Percentiles rank a stretch among this genome's conserved stretches.
Conservation (phyloP, 2,329 filamentous ascomycete species). For the Neurospora crassa region DNA sequence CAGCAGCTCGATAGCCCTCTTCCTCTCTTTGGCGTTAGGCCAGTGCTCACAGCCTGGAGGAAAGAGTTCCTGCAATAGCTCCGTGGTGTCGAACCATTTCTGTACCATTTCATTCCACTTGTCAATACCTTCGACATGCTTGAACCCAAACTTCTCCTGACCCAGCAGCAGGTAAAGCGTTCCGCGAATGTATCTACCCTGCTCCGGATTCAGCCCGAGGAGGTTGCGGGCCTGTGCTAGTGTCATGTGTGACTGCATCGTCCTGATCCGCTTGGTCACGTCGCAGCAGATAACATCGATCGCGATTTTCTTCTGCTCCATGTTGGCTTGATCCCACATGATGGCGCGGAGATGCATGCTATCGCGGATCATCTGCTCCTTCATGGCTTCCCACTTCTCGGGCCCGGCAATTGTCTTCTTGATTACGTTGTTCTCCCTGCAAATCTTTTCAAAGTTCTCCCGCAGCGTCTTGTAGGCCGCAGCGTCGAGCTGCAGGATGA, state of each 20-base stretch:
- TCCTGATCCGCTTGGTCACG: conserved; percentile 69
- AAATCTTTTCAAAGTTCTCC: conserved; percentile 60
- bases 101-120: conserved; percentile 64
- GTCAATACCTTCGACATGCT: conserved; percentile 60
- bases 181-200: conserved; percentile 50
- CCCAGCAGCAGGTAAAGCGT: conserved; percentile 58
- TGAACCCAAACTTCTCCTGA: conserved; percentile 59
- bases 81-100: conserved; percentile 53
- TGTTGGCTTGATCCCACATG: conserved; percentile 50
- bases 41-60: conserved; percentile 33
- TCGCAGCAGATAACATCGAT: conserved; percentile 74
- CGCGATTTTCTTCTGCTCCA: conserved; percentile 56
- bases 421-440: conserved; percentile 53
- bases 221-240: conserved; percentile 64
- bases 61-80: conserved; percentile 45
- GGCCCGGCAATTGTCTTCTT: conserved; percentile 70
- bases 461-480: conserved; percentile 55
- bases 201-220: conserved; percentile 33
- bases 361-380: conserved; percentile 56
- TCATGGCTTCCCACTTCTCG: conserved; percentile 63
- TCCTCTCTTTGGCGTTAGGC: conserved; percentile 45
- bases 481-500: conserved; percentile 55
- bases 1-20: conserved; percentile 59
- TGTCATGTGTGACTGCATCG: conserved; percentile 55
- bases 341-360: conserved; percentile 52